phyloP scores from a whole-genome alignment of 2,329 filamentous ascomycete genomes.

The Dactylellina parvicollis region DNA sequence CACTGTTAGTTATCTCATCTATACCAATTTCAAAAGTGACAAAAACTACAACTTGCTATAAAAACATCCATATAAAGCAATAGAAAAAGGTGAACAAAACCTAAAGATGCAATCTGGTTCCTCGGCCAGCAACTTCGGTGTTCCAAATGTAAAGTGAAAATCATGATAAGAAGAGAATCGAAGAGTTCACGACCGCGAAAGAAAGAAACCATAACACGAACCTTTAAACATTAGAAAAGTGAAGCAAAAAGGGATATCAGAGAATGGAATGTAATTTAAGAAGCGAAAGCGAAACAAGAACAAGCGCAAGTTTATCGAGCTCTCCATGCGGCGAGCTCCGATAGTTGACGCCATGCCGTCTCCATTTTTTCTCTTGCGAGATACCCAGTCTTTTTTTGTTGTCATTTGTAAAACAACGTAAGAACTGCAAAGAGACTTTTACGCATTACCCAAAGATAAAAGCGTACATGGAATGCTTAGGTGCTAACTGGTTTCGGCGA shows the following conservation, averaged over 20 bases:
- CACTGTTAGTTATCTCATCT: slow-evolving; percentile 39
- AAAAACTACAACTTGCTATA: slow-evolving; percentile 17
- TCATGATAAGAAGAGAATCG: slow-evolving; percentile 3
- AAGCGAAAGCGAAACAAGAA: slow-evolving; percentile 17
- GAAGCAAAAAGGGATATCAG: slow-evolving; percentile 8
- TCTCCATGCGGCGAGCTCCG: too few relatives aligned
- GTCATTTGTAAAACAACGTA: slow-evolving; percentile 1
- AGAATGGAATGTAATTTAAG: slow-evolving; percentile 11
- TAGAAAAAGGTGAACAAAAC: neutral
- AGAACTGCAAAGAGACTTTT: neutral
- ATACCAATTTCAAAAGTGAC: slow-evolving; percentile 18
- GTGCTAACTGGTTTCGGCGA: slow-evolving; percentile 46
- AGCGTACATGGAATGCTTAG: neutral
- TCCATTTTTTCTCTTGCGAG: slow-evolving; percentile 16
- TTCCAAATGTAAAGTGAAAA: slow-evolving; percentile 13
- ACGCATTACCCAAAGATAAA: neutral
- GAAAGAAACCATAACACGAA: slow-evolving; percentile 36
- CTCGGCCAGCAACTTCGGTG: slow-evolving; percentile 34
- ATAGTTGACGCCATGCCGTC: neutral
- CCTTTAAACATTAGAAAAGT: slow-evolving; percentile 52
- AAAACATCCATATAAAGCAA: neutral
- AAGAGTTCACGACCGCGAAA: slow-evolving; percentile 5
- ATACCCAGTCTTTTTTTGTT: slow-evolving; percentile 4
- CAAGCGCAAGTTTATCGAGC: too few relatives aligned
- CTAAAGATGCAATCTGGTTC: slow-evolving; percentile 1